These are phyloP conservation scores for Chamaecrista fasciculata DNA, from an alignment of 306 rosid species.

Conservation along the genomic window DNA sequence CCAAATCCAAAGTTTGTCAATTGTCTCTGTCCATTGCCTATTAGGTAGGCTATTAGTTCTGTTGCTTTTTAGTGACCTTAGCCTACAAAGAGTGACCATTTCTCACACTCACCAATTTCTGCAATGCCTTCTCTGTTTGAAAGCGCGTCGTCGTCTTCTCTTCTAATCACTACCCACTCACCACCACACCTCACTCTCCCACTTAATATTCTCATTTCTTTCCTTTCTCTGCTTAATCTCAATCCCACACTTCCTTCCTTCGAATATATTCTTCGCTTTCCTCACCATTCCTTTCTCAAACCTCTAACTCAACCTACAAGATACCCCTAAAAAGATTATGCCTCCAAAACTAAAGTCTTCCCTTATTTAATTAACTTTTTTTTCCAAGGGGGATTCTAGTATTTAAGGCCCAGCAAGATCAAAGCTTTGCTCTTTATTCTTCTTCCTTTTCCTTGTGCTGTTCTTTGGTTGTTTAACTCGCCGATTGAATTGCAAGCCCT, in stretches of 20 bases:
- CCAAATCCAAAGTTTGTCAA: not conserved
- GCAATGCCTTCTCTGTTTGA: not conserved
- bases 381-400: slow-evolving; percentile 22
- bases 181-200: not conserved
- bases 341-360: slow-evolving; percentile 25
- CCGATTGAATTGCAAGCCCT: slow-evolving; percentile 1
- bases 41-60: too few species aligned
- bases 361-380: slow-evolving; percentile 22
- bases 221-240: slow-evolving; percentile 7
- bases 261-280: slow-evolving; percentile 56
- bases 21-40: not conserved
- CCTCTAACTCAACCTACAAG: slow-evolving; percentile 18
- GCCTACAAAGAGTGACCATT: not conserved
- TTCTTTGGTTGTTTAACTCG: slow-evolving; percentile 17
- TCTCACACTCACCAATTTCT: not conserved
- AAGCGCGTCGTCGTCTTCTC: not conserved
- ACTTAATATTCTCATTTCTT: slow-evolving; percentile 14
- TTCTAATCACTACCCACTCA: not conserved
- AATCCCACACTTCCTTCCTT: not conserved
- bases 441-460: slow-evolving; percentile 19
- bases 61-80: too few species aligned
- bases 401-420: slow-evolving; percentile 28
- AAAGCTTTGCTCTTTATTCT: slow-evolving; percentile 31
- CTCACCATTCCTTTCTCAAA: slow-evolving; percentile 39
- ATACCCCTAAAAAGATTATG: slow-evolving; percentile 19